Base-by-base conservation (phyloP, 148 eudicot genomes). In the Diospyros lotus region DNA sequence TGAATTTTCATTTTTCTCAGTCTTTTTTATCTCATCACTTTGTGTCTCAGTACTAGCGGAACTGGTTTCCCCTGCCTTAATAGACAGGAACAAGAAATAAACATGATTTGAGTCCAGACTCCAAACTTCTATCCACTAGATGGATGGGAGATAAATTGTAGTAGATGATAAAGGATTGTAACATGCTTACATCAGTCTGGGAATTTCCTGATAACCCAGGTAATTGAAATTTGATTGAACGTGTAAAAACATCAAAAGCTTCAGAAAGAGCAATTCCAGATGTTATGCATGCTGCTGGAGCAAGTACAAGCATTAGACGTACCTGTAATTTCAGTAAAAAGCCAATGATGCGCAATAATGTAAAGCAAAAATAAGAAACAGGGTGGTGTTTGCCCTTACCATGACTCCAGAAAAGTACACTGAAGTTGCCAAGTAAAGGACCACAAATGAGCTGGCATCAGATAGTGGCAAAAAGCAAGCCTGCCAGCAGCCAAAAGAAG, bases 391-490 rank as follows among this genome's bases (percentile, higher is more conserved):
- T 71, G 46, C 48, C 46, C 91, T 80, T 82, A 90, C 98, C 98
- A 95, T 95, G 77, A 95, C 98, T 70, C 98, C 98, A 43, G 98
- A 95, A 81, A 95, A 95, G 82, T 95, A 95, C 48, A 92, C 97
- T 51, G 98, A 90, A 75, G 88, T 92, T 60, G 83, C 97, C 50
- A 95, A 85, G 84, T 95, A 95, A 76, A 95, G 98, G 76, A 95
- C 75, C 67, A 84, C 97, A 75, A 95, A 95, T 75, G 97, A 90
- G 80, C 97, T 95, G 65, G 98, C 94, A 87, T 95, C 98, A 79
- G 98, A 86, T 55, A 95, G 89, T 42, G 98, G 98, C 72, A 83
- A 80, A 85, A 95, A 95, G 79, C 98, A 92, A 66, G 98, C 93
- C 98, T 95, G 82, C 69, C 55, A 76, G 53, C 69, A 61, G 44